Conservation (phyloP, 768 basidiomycete genomes). For the Tulasnella sp. region DNA sequence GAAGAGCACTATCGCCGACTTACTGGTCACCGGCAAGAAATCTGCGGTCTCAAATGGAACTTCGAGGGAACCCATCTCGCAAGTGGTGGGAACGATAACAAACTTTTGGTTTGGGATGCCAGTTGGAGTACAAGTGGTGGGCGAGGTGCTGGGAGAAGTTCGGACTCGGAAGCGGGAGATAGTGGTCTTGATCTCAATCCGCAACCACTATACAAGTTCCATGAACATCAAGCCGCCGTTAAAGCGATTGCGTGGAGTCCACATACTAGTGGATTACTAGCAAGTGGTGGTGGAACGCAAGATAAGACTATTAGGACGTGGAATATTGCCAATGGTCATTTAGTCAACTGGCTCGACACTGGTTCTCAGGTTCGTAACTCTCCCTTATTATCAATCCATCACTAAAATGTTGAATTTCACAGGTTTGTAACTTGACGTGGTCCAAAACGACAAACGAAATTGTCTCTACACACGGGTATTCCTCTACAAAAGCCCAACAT, state of each 20-base stretch:
- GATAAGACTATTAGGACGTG: conserved; percentile 97
- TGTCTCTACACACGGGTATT: conserved; percentile 96
- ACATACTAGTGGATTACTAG: conserved; percentile 78
- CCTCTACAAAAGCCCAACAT: conserved; percentile 84
- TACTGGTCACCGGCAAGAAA: conserved; percentile 76
- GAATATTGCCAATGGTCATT: conserved; percentile 78
- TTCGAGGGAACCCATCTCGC: conserved; percentile 56
- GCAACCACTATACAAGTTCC: conserved; percentile 80
- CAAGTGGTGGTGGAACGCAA: conserved; percentile 95
- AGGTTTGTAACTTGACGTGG: conserved; percentile 98
- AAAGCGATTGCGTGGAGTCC: conserved; percentile 99
- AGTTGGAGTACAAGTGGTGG: conserved; percentile 35
- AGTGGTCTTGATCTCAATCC: not conserved
- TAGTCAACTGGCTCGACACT: conserved; percentile 83
- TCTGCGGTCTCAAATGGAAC: conserved; percentile 93
- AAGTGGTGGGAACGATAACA: conserved; percentile 96
- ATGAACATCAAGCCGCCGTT: conserved; percentile 92
- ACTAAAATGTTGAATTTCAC: not conserved
- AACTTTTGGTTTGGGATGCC: conserved; percentile 94
- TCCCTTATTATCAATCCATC: not conserved
- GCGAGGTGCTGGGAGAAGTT: conserved; percentile 18
- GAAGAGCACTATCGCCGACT: conserved; percentile 57
- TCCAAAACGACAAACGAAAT: conserved; percentile 90
- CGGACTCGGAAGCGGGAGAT: conserved; percentile 33
- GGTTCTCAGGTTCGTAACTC: conserved; percentile 72